Evolutionary conservation across 768 basidiomycete genomes (phyloP).

Genomic region (Lactarius evosmus): DNA sequence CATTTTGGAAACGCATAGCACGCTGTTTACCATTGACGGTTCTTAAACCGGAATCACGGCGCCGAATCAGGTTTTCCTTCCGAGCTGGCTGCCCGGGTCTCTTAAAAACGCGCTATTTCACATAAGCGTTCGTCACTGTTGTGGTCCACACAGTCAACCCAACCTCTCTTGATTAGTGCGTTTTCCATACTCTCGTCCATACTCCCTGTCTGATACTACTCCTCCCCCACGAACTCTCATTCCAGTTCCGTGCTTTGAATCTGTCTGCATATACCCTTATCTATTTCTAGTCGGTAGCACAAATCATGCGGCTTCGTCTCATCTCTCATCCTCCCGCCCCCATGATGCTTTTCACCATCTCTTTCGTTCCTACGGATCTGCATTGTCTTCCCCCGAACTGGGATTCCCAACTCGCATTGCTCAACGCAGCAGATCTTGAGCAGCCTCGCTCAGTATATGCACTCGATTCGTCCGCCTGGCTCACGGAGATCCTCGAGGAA

Average conservation of each 20-base stretch:
- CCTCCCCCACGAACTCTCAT: neutral
- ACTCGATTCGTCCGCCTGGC: conserved; percentile 57
- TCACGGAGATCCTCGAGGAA: conserved; percentile 53
- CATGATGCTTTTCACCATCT: conserved; percentile 56
- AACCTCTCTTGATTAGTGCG: conserved; percentile 20
- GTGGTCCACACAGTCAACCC: neutral
- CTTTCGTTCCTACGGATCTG: conserved; percentile 46
- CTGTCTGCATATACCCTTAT: conserved; percentile 24
- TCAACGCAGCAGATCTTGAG: conserved; percentile 52
- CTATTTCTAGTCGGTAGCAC: conserved; percentile 9
- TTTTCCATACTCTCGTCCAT: neutral
- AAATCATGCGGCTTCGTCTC: conserved; percentile 58
- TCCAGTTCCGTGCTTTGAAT: conserved; percentile 9
- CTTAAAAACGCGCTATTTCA: conserved; percentile 5
- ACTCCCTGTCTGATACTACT: neutral
- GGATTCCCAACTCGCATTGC: conserved; percentile 50
- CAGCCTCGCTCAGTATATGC: conserved; percentile 51
- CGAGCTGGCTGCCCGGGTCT: neutral
- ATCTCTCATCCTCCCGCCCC: conserved; percentile 44
- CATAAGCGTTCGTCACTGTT: neutral
- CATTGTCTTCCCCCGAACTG: conserved; percentile 48
- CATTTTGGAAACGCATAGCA: conserved; percentile 17
- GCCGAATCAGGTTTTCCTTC: neutral
- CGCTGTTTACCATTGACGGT: neutral
- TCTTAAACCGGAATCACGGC: conserved; percentile 1